Evolutionary conservation across 192 early-diverging fungal species (phyloP).

Genomic region (Rhizophlyctis rosea): DNA sequence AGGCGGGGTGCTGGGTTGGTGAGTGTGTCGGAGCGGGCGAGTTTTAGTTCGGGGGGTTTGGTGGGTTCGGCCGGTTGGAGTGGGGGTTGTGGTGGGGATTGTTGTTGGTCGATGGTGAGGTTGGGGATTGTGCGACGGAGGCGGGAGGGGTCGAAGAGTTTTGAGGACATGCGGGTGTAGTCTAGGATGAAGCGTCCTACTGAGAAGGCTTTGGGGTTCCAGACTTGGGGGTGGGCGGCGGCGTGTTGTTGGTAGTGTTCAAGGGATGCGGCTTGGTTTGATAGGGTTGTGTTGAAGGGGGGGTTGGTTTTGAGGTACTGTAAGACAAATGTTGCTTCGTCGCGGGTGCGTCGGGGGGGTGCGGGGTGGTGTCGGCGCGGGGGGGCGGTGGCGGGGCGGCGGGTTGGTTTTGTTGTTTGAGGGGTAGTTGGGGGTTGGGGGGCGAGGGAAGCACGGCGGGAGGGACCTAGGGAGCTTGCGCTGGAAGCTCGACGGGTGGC

Average conservation of each 20-base stretch:
- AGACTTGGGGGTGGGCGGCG: not conserved
- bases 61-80: not conserved
- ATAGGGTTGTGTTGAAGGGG: not conserved
- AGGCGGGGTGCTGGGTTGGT: not conserved
- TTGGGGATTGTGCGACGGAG: not conserved
- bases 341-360: not conserved
- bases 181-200: constrained; percentile 14
- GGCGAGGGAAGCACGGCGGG: no score
- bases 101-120: no score
- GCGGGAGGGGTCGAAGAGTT: constrained; percentile 22
- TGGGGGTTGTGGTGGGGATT: not conserved
- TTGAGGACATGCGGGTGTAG: not conserved
- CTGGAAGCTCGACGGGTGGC: no score
- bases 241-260: not conserved
- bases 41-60: not conserved
- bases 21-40: not conserved
- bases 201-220: constrained; percentile 12
- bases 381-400: not conserved
- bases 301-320: not conserved
- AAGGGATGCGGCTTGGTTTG: not conserved
- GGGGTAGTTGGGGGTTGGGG: no score
- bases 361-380: not conserved
- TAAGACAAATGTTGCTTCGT: not conserved
- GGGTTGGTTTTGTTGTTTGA: not conserved
- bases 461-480: no score